Base-by-base conservation (phyloP, 1,284 basidiomycete genomes). In the Ustilago xerochloae region DNA sequence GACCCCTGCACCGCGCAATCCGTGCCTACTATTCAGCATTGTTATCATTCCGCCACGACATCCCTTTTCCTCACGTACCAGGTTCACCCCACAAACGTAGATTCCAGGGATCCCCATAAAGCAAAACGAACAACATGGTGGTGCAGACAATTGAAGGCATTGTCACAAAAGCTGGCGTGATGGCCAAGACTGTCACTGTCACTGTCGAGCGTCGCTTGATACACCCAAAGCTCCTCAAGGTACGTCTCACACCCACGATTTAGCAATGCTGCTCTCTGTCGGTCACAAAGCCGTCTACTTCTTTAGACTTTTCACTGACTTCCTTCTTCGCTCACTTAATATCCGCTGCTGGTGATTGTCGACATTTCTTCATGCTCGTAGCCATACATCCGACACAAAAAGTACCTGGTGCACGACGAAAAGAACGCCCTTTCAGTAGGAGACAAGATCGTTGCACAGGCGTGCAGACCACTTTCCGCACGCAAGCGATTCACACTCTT, bases 151-250 rank as follows among this genome's bases (percentile, higher is more conserved):
- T 75, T 51, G 53, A 69, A 20, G 79, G 79, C 50, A 74, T 81
- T 39, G 78, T 81, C 36, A 80, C 78, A 33, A 81, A 80, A 62
- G 81, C 81, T 3, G 81, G 81, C 30, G 73, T 77, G 18, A 82
- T 82, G 81, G 78, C 74, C 41, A 82, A 82, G 60, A 82, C 81
- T 10, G 81, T 81, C 53, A 82, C 81, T 2, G 72, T 82, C 66
- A 78, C 72, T 15, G 81, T 82, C 20, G 74, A 75, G 45, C 73
- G 75, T 18, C 56, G 67, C 29, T 63, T 81, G 62, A 68, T 67
- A 43, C 81, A 81, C 46, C 76, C 81, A 2, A 79, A 77, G 49
- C 74, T 81, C 1, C 71, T 76, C 65, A 82, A 82, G 71, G 76
- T 78, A 47, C 16, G 78, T 62, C n/a, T n/a, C n/a, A n/a, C n/a